These are phyloP conservation scores for Taiozyma sp. DNA, from an alignment of 1,139 yeast species.

Conservation along the genomic window DNA sequence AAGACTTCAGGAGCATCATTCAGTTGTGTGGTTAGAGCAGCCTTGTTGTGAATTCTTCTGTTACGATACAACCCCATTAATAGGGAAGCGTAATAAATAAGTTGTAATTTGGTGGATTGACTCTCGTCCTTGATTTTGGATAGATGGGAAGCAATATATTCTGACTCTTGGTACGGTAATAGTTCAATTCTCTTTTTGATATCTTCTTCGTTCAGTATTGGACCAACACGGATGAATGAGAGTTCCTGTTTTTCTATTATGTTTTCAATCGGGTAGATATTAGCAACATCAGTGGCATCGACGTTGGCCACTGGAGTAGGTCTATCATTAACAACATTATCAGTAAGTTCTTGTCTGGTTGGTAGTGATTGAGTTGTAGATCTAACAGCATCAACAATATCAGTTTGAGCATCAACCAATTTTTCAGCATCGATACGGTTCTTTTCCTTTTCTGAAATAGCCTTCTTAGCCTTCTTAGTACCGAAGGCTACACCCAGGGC, in stretches of 20 bases:
- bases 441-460: conserved; percentile 74
- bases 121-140: conserved; percentile 37
- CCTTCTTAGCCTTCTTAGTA: conserved; percentile 92
- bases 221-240: conserved; percentile 55
- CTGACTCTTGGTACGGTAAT: conserved; percentile 59
- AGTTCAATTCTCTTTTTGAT: conserved; percentile 44
- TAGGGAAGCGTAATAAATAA: conserved; percentile 74
- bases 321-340: conserved; percentile 56
- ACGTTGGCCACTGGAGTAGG: conserved; percentile 79
- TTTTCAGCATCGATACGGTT: conserved; percentile 84
- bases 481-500: conserved; percentile 96
- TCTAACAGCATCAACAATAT: conserved; percentile 78
- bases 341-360: conserved; percentile 51
- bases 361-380: conserved; percentile 72
- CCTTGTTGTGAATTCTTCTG: conserved; percentile 61
- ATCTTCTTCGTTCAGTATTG: conserved; percentile 47
- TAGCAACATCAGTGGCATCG: conserved; percentile 77
- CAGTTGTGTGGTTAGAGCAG: conserved; percentile 54
- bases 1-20: conserved; percentile 68
- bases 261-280: conserved; percentile 68
- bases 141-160: conserved; percentile 49
- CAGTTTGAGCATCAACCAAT: conserved; percentile 68
- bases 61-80: conserved; percentile 75
- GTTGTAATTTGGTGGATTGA: conserved; percentile 55
- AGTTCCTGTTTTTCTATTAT: conserved; percentile 70